Evolutionary conservation across 108 stramenopile species (phyloP).

Genomic region (Hondaea fermentalgiana): DNA sequence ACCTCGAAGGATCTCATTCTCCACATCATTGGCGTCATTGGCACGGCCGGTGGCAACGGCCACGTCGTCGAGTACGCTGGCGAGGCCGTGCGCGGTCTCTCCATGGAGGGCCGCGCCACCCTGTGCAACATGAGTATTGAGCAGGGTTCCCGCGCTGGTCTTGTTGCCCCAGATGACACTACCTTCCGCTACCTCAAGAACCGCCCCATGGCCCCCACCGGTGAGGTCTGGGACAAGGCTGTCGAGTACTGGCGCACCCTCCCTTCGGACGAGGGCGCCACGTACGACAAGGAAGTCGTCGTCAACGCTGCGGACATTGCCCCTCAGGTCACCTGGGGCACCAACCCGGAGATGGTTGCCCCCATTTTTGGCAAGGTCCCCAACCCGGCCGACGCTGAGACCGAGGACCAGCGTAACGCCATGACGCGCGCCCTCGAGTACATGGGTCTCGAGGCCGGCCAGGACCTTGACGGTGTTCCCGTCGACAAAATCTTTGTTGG

Average conservation of each 20-base stretch:
- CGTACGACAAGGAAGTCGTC: slow-evolving; percentile 67
- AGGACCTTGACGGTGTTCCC: slow-evolving; percentile 63
- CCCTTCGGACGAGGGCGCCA: slow-evolving; percentile 67
- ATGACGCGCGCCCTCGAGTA: slow-evolving; percentile 74
- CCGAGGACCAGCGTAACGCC: slow-evolving; percentile 63
- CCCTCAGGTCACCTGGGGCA: slow-evolving; percentile 89
- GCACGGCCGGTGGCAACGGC: slow-evolving; percentile 92
- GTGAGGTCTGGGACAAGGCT: slow-evolving; percentile 76
- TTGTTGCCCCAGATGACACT: slow-evolving; percentile 78
- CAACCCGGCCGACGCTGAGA: slow-evolving; percentile 47
- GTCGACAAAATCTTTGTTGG: slow-evolving; percentile 84
- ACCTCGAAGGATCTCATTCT: slow-evolving; percentile 86
- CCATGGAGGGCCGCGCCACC: slow-evolving; percentile 83
- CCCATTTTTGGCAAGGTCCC: slow-evolving; percentile 70
- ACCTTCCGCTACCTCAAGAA: slow-evolving; percentile 82
- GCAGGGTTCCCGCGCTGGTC: slow-evolving; percentile 80
- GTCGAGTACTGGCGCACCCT: slow-evolving; percentile 73
- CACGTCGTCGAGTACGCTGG: slow-evolving; percentile 87
- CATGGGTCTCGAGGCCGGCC: slow-evolving; percentile 76
- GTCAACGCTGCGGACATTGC: slow-evolving; percentile 80
- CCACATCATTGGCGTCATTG: slow-evolving; percentile 77
- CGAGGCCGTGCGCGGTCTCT: slow-evolving; percentile 57
- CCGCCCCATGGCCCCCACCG: slow-evolving; percentile 78
- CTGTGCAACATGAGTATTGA: slow-evolving; percentile 94
- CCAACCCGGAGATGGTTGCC: slow-evolving; percentile 77